Evolutionary conservation across 257 asterid genomes (phyloP), one percentile per base, ranked within the genome.

Genomic region (Fraxinus quadrangulata): DNA sequence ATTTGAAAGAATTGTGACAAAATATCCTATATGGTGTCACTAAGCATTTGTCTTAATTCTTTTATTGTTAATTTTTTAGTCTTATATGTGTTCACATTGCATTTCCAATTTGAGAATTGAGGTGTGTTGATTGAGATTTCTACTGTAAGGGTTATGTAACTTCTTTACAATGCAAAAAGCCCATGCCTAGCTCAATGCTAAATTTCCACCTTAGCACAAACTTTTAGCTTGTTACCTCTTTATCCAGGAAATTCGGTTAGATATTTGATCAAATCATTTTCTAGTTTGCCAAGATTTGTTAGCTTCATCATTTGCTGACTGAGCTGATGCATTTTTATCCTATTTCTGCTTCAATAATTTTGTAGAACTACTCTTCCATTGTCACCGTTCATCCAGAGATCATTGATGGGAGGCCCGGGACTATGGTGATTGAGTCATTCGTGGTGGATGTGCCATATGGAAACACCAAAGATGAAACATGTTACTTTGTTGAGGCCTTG

Each of bases 381-480:
- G 78, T 93, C 76, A 89, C 95, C 0, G 96, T 90, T 70, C 98
- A 92, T 75, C 90, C 98, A 0, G 92, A 93, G 90, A 77, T 86
- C 37, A 89, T 90, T 7, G 97, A 93, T 17, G 97, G 95, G 63
- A 87, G 92, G 76, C 90, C 92, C 3, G 97, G 95, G 73, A 92
- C 98, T n/a, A 69, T 90, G 90, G 97, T 90, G 81, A 87, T 92
- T 10, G 98, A 93, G 82, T 93, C 98, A 13, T 93, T 90, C 36
- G 90, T 90, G 75, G 98, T 93, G 81, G 98, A 93, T 69, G 90
- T 93, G 13, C 97, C 98, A 0, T 96, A 90, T 49, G 98, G 97
- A 7, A 92, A 92, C 86, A 92, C 98, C 21, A 89, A 85, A 70
- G 96, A 93, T 14, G 98, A 93, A 78, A 92, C 97, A 0, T 89